phyloP scores from a whole-genome alignment of 495 filamentous ascomycete genomes.

The Aspergillus panamensis region DNA sequence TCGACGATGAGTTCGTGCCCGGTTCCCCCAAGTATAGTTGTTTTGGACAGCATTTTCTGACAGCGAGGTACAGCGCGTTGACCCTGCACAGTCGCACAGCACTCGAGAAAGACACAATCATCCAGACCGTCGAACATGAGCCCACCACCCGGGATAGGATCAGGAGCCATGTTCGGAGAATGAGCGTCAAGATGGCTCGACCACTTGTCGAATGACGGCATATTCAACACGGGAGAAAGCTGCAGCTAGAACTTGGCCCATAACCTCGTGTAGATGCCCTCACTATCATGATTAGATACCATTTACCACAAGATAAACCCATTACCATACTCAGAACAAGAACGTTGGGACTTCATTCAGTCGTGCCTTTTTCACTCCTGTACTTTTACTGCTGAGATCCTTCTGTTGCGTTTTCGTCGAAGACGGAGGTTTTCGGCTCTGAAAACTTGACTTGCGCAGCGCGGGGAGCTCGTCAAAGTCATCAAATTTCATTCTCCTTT shows the following conservation, averaged over 20 bases:
- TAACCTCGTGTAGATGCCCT: neutral
- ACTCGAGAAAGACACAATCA: conserved; percentile 33
- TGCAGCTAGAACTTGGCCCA: too few relatives aligned
- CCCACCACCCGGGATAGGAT: conserved; percentile 33
- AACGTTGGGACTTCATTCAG: conserved; percentile 49
- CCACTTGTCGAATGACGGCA: conserved; percentile 17
- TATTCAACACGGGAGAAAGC: too few relatives aligned
- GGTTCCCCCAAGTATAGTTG: conserved; percentile 12
- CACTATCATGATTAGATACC: neutral
- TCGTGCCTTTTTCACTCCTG: conserved; percentile 30
- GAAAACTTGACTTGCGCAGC: conserved; percentile 23
- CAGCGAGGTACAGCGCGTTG: conserved; percentile 36
- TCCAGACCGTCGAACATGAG: conserved; percentile 27
- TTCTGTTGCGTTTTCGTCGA: conserved; percentile 12
- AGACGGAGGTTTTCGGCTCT: conserved; percentile 16
- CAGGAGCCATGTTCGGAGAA: conserved; percentile 31
- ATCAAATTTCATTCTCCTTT: conserved; percentile 39
- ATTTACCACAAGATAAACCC: neutral
- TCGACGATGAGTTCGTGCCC: conserved; percentile 44
- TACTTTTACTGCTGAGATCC: conserved; percentile 19
- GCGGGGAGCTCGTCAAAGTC: conserved; percentile 43
- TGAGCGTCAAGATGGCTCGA: conserved; percentile 31
- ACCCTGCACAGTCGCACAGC: conserved; percentile 36
- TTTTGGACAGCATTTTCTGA: conserved; percentile 29
- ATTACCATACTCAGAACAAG: conserved; percentile 33